Base-by-base conservation (phyloP, 768 basidiomycete genomes). In the Gautieria morchelliformis region DNA sequence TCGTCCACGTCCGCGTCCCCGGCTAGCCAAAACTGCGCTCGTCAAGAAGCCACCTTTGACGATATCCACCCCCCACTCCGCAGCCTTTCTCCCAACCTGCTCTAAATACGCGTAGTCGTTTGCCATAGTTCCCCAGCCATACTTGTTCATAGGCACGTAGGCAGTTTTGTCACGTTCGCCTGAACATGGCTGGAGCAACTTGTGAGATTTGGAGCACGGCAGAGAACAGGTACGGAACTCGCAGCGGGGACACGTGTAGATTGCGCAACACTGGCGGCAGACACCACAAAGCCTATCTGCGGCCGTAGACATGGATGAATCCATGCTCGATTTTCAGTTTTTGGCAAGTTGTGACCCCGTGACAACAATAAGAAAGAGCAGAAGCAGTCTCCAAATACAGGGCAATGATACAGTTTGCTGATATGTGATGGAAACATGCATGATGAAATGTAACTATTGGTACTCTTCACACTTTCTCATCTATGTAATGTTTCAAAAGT, bases 81-180 rank as follows among this genome's bases (percentile, higher is more conserved):
- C 74, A n/a, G 87, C 83, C 62, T 78, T 83, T 61, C 93, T 71
- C 20, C 87, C 82, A 32, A 92, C 69, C 17, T 91, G 88, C 70
- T 96, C 93, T 62, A 96, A 74, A 67, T 84, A 93, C 42, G 76
- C 75, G 68, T 93, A 96, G 70, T 96, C 93, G 63, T 85, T 79
- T 84, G 92, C 87, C 84, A 95, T 85, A 27, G 80, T 78, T 9
- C 90, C 89, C 81, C 88, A 91, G 5, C 81, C 79, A 65, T 92
- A 95, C 63, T 82, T 66, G 63, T 89, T 92, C 82, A 93, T 85
- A 12, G 87, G 80, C 15, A 93, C 81, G 66, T 84, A 90, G 3
- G 77, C 78, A 0, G 74, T 81, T 64, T 84, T 85, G 71, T 93
- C 77, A 55, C 90, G 84, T 59, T 81, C 73, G 11, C 90, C 91